These are phyloP conservation scores for Chaetomium strumarium DNA, from an alignment of 2,329 filamentous ascomycete genomes.

Conservation along the genomic window DNA sequence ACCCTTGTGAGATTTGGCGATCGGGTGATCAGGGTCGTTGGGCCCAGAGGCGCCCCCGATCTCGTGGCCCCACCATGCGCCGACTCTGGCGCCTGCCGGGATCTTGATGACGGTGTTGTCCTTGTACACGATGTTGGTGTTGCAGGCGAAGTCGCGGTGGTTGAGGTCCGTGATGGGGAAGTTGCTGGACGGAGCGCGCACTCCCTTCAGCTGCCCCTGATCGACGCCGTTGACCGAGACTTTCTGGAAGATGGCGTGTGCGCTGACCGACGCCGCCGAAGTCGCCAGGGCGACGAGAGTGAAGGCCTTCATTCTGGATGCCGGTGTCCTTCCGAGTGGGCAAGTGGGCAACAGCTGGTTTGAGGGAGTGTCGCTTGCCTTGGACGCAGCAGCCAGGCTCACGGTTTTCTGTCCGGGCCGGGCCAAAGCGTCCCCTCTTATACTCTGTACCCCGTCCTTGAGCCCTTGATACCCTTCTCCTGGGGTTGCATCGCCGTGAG, in stretches of 20 bases:
- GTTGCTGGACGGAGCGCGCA: slow-evolving; percentile 45
- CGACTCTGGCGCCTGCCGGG: slow-evolving; percentile 36
- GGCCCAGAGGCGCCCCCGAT: slow-evolving; percentile 36
- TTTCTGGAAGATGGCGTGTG: slow-evolving; percentile 28
- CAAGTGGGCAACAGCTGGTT: not conserved
- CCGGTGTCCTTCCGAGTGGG: too few species aligned
- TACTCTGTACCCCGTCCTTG: not conserved
- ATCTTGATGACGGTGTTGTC: slow-evolving; percentile 26
- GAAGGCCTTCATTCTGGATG: slow-evolving; percentile 21
- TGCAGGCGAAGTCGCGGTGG: slow-evolving; percentile 25
- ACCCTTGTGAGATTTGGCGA: slow-evolving; percentile 39
- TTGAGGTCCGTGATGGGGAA: slow-evolving; percentile 32
- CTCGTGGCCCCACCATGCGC: slow-evolving; percentile 39
- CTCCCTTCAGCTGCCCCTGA: slow-evolving; percentile 43
- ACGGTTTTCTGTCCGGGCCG: not conserved
- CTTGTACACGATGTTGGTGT: slow-evolving; percentile 20
- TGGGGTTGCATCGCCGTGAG: not conserved
- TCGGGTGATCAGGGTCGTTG: slow-evolving; percentile 36
- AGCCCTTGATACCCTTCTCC: not conserved
- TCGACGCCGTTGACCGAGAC: slow-evolving; percentile 45
- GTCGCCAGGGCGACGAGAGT: slow-evolving; percentile 20
- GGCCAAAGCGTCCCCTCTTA: too few species aligned
- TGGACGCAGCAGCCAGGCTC: not conserved
- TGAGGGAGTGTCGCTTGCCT: not conserved
- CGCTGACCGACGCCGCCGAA: slow-evolving; percentile 15